Evolutionary conservation across 2,329 filamentous ascomycete genomes (phyloP).

Genomic region (Phoma herbarum): DNA sequence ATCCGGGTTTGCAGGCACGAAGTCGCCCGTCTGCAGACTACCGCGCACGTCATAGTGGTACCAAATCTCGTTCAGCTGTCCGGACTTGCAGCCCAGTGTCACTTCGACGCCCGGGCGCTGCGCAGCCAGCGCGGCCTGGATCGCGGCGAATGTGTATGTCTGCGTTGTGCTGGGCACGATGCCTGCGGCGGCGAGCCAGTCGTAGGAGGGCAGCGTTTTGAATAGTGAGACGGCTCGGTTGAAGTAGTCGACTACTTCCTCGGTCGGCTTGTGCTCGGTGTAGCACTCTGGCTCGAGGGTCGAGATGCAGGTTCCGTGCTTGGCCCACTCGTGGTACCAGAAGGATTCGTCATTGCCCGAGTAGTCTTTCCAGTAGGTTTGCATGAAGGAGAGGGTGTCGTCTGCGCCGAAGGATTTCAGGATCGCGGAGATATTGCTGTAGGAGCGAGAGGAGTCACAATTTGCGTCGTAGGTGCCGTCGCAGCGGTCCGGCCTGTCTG

Average conservation of each 20-base stretch:
- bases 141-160: constrained; percentile 67
- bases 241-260: constrained; percentile 76
- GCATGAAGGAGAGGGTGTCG: constrained; percentile 72
- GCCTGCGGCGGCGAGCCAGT: constrained; percentile 68
- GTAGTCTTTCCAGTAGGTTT: constrained; percentile 75
- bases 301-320: constrained; percentile 77
- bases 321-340: constrained; percentile 77
- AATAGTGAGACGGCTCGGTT: constrained; percentile 71
- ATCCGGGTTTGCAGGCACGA: constrained; percentile 65
- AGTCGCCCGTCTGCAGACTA: constrained; percentile 68
- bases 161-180: constrained; percentile 63
- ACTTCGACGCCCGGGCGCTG: constrained; percentile 64
- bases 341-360: constrained; percentile 69
- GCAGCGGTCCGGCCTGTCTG: constrained; percentile 62
- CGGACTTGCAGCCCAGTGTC: constrained; percentile 65
- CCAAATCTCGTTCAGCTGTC: constrained; percentile 63
- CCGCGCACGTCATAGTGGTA: constrained; percentile 71
- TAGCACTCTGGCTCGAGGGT: constrained; percentile 74
- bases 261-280: constrained; percentile 61
- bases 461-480: constrained; percentile 73
- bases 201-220: constrained; percentile 71
- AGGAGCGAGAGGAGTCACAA: constrained; percentile 69
- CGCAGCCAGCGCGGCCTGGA: constrained; percentile 65
- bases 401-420: constrained; percentile 63
- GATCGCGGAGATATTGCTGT: constrained; percentile 72